Base-by-base conservation (phyloP, 2,329 filamentous ascomycete genomes). In the Botrytis squamosa region DNA sequence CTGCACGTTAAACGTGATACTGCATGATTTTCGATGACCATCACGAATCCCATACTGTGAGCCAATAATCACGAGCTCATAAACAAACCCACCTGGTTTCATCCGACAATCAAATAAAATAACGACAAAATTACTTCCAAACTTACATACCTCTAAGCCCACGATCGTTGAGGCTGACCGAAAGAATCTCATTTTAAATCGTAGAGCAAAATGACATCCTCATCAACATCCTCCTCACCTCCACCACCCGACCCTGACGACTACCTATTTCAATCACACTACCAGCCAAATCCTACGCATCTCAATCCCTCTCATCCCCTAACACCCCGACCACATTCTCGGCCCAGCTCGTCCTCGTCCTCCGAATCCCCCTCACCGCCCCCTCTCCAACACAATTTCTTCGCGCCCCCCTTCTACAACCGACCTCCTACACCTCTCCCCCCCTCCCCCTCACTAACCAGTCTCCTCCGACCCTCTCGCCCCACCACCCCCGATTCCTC, bases 381-480 rank as follows among this genome's bases (percentile, higher is more conserved):
- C 44, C 84, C 82, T 44, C 82, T 84, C 46, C 83, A 82, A 75
- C 84, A 83, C 74, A 83, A 83, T 78, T 81, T 85, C 76, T 92
- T 91, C 81, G 88, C 88, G 18, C 96, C 96, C 40, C 96, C 96
- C 25, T 98, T 98, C 86, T 99, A 99, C 86, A 97, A 97, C 77
- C 90, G 95, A 4, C 96, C 96, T n/a, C 96, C 96, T 0, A 98
- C 94, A 3, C 95, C 96, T 4, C 86, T 98, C 0, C 96, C 96
- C 0, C 95, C 95, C 0, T 97, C 94, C 0, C 96, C 96, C 0
- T 97, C 93, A 1, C 85, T 99, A 77, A 98, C 95, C 0, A 97
- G 94, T 20, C 90, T 99, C 33, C 88, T 98, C 12, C 92, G 95
- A 1, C 93, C 93, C 4, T 97, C 94, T 40, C 89, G 95, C n/a